Evolutionary conservation across 306 rosid species (phyloP).

Genomic region (Cucumis cinereus): DNA sequence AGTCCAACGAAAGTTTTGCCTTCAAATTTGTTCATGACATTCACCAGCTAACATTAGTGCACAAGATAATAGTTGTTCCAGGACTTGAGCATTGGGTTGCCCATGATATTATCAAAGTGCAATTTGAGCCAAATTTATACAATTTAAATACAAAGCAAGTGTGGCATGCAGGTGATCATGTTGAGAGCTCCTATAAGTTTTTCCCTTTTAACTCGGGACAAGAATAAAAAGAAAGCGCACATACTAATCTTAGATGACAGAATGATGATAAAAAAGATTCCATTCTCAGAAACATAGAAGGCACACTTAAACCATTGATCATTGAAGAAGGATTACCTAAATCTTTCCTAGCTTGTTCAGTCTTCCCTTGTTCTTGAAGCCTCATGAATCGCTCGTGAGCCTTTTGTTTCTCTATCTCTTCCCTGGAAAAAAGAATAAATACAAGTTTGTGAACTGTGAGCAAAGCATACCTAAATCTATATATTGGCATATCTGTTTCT

Average conservation of each 20-base stretch:
- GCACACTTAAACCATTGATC: not conserved
- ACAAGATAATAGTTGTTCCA: not conserved
- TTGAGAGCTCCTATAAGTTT: not conserved
- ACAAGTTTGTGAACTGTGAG: not conserved
- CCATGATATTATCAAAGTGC: not conserved
- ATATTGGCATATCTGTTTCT: not conserved
- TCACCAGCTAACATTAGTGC: not conserved
- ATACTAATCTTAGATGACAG: not conserved
- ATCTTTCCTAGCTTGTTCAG: constrained; percentile 85
- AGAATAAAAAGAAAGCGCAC: not conserved
- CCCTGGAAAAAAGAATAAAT: constrained; percentile 32
- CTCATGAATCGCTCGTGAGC: constrained; percentile 82
- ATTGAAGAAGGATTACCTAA: constrained; percentile 38
- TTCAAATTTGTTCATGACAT: not conserved
- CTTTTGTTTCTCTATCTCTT: constrained; percentile 78
- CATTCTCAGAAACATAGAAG: not conserved
- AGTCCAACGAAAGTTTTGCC: not conserved
- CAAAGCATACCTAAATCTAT: not conserved
- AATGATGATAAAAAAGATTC: not conserved
- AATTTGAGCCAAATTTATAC: not conserved
- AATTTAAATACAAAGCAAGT: not conserved
- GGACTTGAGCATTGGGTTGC: not conserved
- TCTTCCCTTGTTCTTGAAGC: constrained; percentile 89
- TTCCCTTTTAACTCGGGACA: not conserved
- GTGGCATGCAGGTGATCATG: not conserved